phyloP scores from a whole-genome alignment of 225 moss, liverwort and hornwort genomes.

The Polytrichum formosum region DNA sequence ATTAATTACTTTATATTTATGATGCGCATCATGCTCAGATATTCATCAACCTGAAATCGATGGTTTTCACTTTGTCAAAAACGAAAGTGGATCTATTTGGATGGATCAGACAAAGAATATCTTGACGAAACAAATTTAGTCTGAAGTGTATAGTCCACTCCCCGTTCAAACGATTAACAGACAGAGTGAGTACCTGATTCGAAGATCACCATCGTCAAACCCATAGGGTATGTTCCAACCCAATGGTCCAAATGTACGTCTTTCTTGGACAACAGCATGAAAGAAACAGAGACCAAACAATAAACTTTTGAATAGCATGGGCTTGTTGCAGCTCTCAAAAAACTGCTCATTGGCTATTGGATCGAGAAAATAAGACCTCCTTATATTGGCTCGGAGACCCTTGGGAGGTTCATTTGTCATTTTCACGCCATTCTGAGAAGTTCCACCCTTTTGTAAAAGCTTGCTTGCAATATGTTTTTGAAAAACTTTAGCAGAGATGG shows the following conservation, averaged over 20 bases:
- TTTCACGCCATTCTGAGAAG: slow-evolving; percentile 82
- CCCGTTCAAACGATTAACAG: no score
- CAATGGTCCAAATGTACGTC: slow-evolving; percentile 83
- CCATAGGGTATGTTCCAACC: slow-evolving; percentile 98
- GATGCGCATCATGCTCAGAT: no score
- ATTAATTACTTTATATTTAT: no score
- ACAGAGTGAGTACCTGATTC: slow-evolving; percentile 54
- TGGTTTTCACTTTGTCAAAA: no score
- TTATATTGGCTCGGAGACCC: slow-evolving; percentile 85
- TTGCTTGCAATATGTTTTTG: no score
- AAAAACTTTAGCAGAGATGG: no score
- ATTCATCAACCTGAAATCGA: no score
- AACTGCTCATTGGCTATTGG: slow-evolving; percentile 83
- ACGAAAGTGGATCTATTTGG: no score
- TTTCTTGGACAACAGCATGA: slow-evolving; percentile 91
- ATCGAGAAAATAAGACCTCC: slow-evolving; percentile 67
- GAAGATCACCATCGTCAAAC: slow-evolving; percentile 93
- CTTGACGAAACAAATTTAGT: no score
- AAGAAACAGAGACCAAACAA: slow-evolving; percentile 82
- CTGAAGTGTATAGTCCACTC: no score
- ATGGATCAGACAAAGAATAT: no score
- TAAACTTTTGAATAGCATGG: slow-evolving; percentile 64
- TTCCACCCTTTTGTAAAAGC: no score
- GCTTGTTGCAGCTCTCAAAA: slow-evolving; percentile 83
- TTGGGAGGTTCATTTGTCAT: slow-evolving; percentile 98